Conservation (phyloP, 768 basidiomycete genomes). For the Macrolepiota fuliginosa region DNA sequence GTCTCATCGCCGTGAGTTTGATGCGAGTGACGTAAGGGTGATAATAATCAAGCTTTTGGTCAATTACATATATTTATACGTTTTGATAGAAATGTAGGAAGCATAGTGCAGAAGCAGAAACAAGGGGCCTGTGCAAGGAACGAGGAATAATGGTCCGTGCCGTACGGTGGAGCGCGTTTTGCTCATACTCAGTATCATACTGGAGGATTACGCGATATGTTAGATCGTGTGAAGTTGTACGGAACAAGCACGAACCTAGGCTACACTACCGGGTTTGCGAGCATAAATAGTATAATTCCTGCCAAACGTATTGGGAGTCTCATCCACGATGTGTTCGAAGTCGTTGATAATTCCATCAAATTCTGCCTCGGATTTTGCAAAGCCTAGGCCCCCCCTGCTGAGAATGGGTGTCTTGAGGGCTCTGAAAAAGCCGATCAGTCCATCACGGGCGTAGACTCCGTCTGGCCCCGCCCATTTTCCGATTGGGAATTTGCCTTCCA, state of each 20-base stretch:
- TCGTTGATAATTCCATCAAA: conserved; percentile 11
- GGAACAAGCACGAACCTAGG: neutral
- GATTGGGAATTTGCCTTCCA: conserved; percentile 5
- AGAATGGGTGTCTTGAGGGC: conserved; percentile 12
- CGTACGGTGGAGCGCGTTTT: no score
- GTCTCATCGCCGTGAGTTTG: no score
- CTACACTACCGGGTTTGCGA: conserved; percentile 9
- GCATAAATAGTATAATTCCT: conserved; percentile 18
- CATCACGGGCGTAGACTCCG: conserved; percentile 4
- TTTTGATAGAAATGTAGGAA: no score
- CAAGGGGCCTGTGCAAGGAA: no score
- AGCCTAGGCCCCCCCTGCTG: conserved; percentile 8
- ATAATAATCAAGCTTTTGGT: no score
- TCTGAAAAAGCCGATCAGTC: conserved; percentile 11
- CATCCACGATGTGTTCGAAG: conserved; percentile 16
- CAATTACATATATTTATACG: no score
- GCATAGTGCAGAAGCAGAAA: no score
- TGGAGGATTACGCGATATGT: neutral
- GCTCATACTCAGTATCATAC: neutral
- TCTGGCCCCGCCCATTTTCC: conserved; percentile 18
- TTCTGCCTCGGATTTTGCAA: conserved; percentile 11
- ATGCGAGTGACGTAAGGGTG: no score
- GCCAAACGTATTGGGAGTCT: conserved; percentile 17
- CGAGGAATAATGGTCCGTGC: no score
- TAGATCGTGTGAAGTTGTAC: neutral